Conservation (phyloP, 345 rosid species). For the Eucalyptus regnans region DNA sequence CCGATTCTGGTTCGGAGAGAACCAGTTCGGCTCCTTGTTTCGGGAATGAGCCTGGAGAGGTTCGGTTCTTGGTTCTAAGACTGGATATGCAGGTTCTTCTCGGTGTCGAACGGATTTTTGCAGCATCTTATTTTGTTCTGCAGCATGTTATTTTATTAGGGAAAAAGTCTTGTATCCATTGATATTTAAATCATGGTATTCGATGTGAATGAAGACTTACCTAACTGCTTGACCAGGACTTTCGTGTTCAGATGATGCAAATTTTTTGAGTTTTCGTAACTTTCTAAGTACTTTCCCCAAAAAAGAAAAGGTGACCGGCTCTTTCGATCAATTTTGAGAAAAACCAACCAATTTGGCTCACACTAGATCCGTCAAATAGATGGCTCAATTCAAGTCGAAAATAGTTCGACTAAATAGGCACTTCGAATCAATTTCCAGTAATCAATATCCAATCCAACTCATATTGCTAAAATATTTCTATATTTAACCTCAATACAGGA, state of each 20-base stretch:
- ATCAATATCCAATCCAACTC: no score
- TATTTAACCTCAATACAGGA: accelerated
- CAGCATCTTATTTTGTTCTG: neutral
- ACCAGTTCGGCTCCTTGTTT: neutral
- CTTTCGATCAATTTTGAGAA: neutral
- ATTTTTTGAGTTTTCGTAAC: neutral
- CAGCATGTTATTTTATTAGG: neutral
- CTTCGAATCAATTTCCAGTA: accelerated
- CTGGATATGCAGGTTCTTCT: neutral
- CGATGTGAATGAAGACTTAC: neutral
- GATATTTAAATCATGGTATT: neutral
- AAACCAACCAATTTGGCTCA: neutral
- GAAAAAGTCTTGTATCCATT: neutral
- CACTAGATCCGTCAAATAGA: accelerated
- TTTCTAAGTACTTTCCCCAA: neutral
- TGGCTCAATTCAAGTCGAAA: neutral
- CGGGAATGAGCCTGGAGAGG: neutral
- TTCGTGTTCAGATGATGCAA: neutral
- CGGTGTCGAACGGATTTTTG: neutral
- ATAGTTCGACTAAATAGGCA: neutral
- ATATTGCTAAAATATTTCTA: no score
- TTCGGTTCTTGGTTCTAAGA: neutral
- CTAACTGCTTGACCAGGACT: neutral
- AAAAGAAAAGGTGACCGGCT: neutral
- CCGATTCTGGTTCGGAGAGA: neutral